Evolutionary conservation across 805 yeast genomes (phyloP).

Genomic region (Alloascoidea africana): DNA sequence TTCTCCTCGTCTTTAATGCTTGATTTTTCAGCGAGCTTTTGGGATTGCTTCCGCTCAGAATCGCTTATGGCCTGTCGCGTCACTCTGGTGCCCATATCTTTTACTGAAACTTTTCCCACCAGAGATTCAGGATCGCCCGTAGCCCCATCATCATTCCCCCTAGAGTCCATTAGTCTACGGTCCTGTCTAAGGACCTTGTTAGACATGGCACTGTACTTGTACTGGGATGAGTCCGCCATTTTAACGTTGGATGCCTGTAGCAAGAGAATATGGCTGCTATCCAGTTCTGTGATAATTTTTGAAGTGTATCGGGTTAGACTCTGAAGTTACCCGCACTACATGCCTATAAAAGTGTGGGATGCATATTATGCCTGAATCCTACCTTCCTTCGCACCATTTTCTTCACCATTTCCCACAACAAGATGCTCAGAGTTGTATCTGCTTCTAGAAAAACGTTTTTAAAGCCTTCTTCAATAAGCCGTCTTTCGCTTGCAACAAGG

Average conservation of each 20-base stretch:
- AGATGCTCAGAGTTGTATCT: no score
- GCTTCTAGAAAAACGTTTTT: no score
- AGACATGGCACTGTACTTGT: conserved; percentile 62
- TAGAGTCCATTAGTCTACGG: conserved; percentile 29
- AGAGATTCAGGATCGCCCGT: conserved; percentile 57
- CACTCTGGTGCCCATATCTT: conserved; percentile 53
- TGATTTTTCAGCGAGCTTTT: conserved; percentile 10
- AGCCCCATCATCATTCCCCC: conserved; percentile 29
- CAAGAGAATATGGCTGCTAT: no score
- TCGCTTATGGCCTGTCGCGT: conserved; percentile 10
- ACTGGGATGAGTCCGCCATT: conserved; percentile 17
- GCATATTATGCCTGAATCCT: no score
- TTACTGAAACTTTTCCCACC: conserved; percentile 47
- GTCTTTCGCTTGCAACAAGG: not conserved
- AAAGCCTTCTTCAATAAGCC: no score
- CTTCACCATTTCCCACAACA: no score
- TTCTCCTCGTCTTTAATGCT: conserved; percentile 10
- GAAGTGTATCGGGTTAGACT: no score
- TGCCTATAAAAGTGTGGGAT: no score
- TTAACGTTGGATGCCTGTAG: no score
- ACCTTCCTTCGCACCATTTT: no score
- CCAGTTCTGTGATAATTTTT: no score
- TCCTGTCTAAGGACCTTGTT: conserved; percentile 56
- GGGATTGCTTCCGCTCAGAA: conserved; percentile 10
- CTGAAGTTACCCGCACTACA: no score